Evolutionary conservation across 768 basidiomycete species (phyloP).

Genomic region (Tephrocybe sp.): DNA sequence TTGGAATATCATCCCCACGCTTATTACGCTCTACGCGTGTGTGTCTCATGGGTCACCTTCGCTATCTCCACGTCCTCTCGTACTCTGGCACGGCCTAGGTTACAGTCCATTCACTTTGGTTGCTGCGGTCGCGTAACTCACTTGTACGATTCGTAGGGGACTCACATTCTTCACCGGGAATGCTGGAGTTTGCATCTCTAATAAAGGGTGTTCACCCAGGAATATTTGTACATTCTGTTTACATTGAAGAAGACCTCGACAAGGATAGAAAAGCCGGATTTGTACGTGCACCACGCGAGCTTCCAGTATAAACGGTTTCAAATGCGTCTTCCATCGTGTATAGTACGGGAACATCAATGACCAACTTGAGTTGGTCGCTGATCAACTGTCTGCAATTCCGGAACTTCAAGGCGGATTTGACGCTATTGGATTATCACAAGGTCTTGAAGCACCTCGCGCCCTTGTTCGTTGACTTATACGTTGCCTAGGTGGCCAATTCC

Average conservation of each 20-base stretch:
- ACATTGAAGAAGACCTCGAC: conserved; percentile 60
- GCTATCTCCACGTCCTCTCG: conserved; percentile 48
- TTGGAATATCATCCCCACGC: too few relatives aligned
- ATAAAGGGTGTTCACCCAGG: conserved; percentile 69
- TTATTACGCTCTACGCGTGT: background rate
- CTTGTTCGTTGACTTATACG: background rate
- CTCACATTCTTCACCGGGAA: conserved; percentile 70
- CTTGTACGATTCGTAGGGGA: conserved; percentile 50
- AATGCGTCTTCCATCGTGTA: background rate
- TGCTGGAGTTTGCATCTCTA: conserved; percentile 59
- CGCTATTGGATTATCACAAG: conserved; percentile 89
- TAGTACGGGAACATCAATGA: conserved; percentile 80
- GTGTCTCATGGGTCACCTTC: background rate
- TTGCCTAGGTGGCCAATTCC: conserved; percentile 72
- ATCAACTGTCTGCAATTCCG: conserved; percentile 61
- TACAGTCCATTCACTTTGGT: background rate
- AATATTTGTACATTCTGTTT: conserved; percentile 77
- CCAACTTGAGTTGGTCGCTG: conserved; percentile 64
- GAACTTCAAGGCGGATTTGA: conserved; percentile 76
- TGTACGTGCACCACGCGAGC: conserved; percentile 45
- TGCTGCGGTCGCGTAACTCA: background rate
- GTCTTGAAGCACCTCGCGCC: conserved; percentile 26
- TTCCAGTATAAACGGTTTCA: background rate
- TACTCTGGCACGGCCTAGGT: conserved; percentile 78
- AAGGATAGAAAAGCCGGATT: conserved; percentile 71